These are phyloP conservation scores for Clavulina sp. DNA, from an alignment of 768 basidiomycete genomes.

Conservation along the genomic window DNA sequence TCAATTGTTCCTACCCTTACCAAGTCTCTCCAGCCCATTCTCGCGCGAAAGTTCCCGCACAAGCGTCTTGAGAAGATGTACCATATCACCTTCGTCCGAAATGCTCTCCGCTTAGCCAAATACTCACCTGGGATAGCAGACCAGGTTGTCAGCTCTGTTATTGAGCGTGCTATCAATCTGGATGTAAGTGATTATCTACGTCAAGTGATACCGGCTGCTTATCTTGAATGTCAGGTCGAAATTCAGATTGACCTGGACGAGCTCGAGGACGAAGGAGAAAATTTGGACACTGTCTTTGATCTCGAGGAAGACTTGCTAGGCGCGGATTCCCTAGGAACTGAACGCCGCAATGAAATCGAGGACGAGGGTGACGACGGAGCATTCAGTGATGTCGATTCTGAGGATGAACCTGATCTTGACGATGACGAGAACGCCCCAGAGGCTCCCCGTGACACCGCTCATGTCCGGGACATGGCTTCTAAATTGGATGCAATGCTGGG, in stretches of 20 bases:
- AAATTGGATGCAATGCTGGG: slow-evolving; percentile 83
- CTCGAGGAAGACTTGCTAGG: slow-evolving; percentile 61
- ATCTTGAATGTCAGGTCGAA: slow-evolving; percentile 17
- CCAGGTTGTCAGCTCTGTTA: slow-evolving; percentile 65
- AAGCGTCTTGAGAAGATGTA: slow-evolving; percentile 68
- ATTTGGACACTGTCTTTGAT: slow-evolving; percentile 29
- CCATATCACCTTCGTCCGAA: slow-evolving; percentile 82
- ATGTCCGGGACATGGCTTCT: slow-evolving; percentile 71
- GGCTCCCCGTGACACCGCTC: slow-evolving; percentile 24
- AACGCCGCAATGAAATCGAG: slow-evolving; percentile 22
- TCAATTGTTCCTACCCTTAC: slow-evolving; percentile 83
- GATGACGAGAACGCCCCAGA: slow-evolving; percentile 23
- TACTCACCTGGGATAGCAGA: slow-evolving; percentile 80
- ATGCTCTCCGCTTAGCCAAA: slow-evolving; percentile 59
- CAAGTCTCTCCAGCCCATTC: slow-evolving; percentile 67
- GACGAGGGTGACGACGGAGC: slow-evolving; percentile 28
- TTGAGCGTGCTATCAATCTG: slow-evolving; percentile 90
- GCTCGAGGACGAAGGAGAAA: slow-evolving; percentile 13
- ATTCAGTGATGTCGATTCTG: slow-evolving; percentile 56
- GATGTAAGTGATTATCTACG: slow-evolving; percentile 42
- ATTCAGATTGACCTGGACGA: slow-evolving; percentile 30
- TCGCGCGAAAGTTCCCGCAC: slow-evolving; percentile 78
- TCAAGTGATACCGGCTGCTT: not conserved
- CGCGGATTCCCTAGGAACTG: slow-evolving; percentile 2
- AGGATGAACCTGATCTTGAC: slow-evolving; percentile 32